phyloP scores from a whole-genome alignment of 768 basidiomycete species.

The Ramaria rubella region DNA sequence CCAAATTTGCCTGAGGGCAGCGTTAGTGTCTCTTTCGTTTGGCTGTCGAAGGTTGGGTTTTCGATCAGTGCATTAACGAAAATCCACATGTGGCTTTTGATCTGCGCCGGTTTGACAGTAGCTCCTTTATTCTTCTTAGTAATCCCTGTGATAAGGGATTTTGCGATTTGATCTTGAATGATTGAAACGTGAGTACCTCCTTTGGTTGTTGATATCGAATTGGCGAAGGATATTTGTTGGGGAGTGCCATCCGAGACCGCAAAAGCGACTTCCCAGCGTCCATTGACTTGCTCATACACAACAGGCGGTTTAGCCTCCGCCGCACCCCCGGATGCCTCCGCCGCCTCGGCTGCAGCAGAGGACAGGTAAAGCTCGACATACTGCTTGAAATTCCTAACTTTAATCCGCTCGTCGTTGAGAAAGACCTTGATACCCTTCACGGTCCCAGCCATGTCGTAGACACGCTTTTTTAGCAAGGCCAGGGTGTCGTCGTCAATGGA shows the following conservation, averaged over 20 bases:
- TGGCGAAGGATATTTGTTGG: slow-evolving; percentile 95
- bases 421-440: slow-evolving; percentile 89
- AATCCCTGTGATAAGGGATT: slow-evolving; percentile 72
- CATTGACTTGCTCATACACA: slow-evolving; percentile 72
- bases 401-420: slow-evolving; percentile 85
- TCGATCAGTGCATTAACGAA: slow-evolving; percentile 95
- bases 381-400: slow-evolving; percentile 93
- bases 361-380: slow-evolving; percentile 92
- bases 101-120: slow-evolving; percentile 83
- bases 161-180: slow-evolving; percentile 85
- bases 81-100: slow-evolving; percentile 98
- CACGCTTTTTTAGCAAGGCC: slow-evolving; percentile 86
- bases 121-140: slow-evolving; percentile 97
- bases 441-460: slow-evolving; percentile 95
- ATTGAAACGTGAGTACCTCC: slow-evolving; percentile 89
- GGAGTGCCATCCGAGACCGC: slow-evolving; percentile 88
- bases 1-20: slow-evolving; percentile 81
- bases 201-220: slow-evolving; percentile 94
- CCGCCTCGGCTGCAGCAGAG: slow-evolving; percentile 64
- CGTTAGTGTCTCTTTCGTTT: slow-evolving; percentile 95
- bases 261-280: slow-evolving; percentile 94
- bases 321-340: slow-evolving; percentile 70
- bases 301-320: slow-evolving; percentile 66
- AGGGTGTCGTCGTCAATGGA: slow-evolving; percentile 87
- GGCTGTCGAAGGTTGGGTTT: slow-evolving; percentile 98